Percentiles rank a stretch among this genome's conserved stretches.
Evolutionary conservation across 2,329 filamentous ascomycete genomes (phyloP).

Genomic region (Xylaria sp.): DNA sequence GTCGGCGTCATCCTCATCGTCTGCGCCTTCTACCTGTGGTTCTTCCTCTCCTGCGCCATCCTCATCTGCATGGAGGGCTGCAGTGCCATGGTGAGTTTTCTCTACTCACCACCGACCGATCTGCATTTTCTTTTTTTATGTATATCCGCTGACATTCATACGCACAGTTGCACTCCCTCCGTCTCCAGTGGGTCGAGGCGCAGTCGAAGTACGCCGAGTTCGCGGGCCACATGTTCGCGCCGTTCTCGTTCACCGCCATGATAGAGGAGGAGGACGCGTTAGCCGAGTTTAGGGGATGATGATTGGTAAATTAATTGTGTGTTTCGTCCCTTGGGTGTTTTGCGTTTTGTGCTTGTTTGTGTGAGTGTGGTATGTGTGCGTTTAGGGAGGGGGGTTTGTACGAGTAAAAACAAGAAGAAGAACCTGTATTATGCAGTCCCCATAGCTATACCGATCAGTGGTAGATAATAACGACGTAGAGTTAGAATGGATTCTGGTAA

Average conservation of each 20-base stretch:
- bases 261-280: slow-evolving; percentile 67
- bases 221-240: slow-evolving; percentile 75
- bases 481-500: neutral
- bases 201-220: slow-evolving; percentile 87
- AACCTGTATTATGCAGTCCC: neutral
- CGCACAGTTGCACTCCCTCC: slow-evolving; percentile 68
- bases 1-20: slow-evolving; percentile 80
- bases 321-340: no score
- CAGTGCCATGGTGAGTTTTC: slow-evolving; percentile 65
- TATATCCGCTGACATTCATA: slow-evolving; percentile 15
- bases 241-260: slow-evolving; percentile 74
- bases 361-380: no score
- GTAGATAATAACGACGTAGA: no score
- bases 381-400: neutral
- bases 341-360: no score
- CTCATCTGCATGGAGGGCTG: slow-evolving; percentile 83
- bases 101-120: no score
- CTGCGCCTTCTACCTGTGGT: slow-evolving; percentile 85
- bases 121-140: no score
- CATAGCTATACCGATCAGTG: neutral
- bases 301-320: no score
- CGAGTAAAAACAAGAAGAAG: no score
- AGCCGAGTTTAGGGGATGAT: slow-evolving; percentile 41
- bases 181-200: slow-evolving; percentile 82
- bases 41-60: slow-evolving; percentile 76